Conservation (phyloP, 2,329 filamentous ascomycete species). For the Anthostomella pinea region DNA sequence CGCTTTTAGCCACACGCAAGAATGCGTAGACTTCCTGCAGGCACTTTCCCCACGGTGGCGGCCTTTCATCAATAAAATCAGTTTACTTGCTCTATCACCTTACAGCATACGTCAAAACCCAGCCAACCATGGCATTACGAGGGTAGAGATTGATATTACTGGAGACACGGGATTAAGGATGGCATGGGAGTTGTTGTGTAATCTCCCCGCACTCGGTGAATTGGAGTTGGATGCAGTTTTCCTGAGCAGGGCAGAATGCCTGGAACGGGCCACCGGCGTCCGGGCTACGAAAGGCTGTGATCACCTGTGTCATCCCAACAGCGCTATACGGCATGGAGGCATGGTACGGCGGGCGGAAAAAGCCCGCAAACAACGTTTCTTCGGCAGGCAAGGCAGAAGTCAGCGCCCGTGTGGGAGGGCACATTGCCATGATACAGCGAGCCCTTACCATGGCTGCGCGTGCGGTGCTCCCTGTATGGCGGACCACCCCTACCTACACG, state of each 20-base stretch:
- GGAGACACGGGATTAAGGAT: slow-evolving; percentile 1
- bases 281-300: too few relatives aligned
- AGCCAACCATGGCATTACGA: background rate
- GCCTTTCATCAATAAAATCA: slow-evolving; percentile 12
- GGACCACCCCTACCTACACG: too few relatives aligned
- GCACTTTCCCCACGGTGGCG: slow-evolving; percentile 6
- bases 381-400: too few relatives aligned
- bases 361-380: too few relatives aligned
- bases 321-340: too few relatives aligned
- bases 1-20: slow-evolving; percentile 9
- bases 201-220: slow-evolving; percentile 5
- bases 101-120: background rate
- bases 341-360: too few relatives aligned
- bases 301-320: too few relatives aligned
- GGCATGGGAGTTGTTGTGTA: slow-evolving; percentile 4
- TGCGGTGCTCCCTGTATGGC: too few relatives aligned
- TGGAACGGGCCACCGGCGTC: too few relatives aligned
- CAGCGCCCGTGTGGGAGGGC: too few relatives aligned
- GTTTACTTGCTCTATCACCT: slow-evolving; percentile 7
- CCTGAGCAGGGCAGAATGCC: slow-evolving; percentile 3
- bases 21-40: slow-evolving; percentile 10
- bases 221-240: slow-evolving; percentile 15
- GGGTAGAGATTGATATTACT: background rate
- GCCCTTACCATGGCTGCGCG: too few relatives aligned
- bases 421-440: too few relatives aligned